A percentile compares a stretch with the other conserved stretches of the same genome.
Evolutionary conservation across 1,139 yeast genomes (phyloP).

Genomic region (Pichia sp.): DNA sequence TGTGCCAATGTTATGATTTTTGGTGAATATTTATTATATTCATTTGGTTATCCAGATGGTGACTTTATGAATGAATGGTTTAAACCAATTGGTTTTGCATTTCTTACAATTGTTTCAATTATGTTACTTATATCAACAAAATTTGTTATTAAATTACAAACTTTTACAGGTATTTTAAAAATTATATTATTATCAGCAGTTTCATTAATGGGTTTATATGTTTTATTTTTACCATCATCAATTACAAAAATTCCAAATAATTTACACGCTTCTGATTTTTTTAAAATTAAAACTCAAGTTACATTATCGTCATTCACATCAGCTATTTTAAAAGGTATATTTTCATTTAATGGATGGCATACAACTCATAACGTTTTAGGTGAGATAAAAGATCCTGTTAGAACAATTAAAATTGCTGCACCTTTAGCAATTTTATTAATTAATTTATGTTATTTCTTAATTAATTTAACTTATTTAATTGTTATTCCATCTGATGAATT

Average conservation of each 20-base stretch:
- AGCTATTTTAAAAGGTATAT: slow-evolving; percentile 49
- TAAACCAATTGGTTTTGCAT: slow-evolving; percentile 40
- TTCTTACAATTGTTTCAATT: slow-evolving; percentile 37
- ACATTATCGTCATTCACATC: slow-evolving; percentile 41
- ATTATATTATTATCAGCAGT: slow-evolving; percentile 40
- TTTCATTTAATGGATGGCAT: slow-evolving; percentile 58
- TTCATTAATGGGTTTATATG: slow-evolving; percentile 44
- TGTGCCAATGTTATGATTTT: slow-evolving; percentile 62
- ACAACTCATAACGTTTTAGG: slow-evolving; percentile 52
- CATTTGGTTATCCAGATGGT: slow-evolving; percentile 26
- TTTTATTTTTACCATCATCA: slow-evolving; percentile 39
- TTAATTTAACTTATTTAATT: slow-evolving; percentile 48
- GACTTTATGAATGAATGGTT: slow-evolving; percentile 24
- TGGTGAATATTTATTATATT: slow-evolving; percentile 54
- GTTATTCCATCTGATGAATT: slow-evolving; percentile 50
- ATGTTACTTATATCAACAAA: slow-evolving; percentile 46
- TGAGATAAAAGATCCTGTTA: slow-evolving; percentile 51
- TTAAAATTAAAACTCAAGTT: slow-evolving; percentile 31
- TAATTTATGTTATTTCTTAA: slow-evolving; percentile 42
- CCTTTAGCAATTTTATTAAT: slow-evolving; percentile 44
- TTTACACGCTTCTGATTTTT: slow-evolving; percentile 23
- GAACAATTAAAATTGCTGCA: slow-evolving; percentile 51
- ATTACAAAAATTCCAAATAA: slow-evolving; percentile 30
- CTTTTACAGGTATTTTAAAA: slow-evolving; percentile 46
- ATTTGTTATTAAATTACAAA: slow-evolving; percentile 47